Base-by-base conservation (phyloP, 257 asterid genomes). In the Solanum chilense region DNA sequence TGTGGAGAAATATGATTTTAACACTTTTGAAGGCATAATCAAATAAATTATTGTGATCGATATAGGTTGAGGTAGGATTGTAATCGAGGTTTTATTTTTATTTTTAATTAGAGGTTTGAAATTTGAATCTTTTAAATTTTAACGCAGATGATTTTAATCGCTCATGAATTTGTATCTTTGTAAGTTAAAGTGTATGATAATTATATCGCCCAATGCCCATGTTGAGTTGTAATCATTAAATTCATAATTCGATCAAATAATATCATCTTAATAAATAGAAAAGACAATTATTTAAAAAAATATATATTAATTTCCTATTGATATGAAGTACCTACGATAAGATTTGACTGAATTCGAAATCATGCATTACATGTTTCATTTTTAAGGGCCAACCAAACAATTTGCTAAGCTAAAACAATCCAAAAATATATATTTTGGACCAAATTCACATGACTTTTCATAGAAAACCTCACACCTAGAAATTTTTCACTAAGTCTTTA, bases 11-110 rank as follows among this genome's bases (percentile, higher is more conserved):
- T 56, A 20, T 56, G 64, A 11, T 56, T 56, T 56, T 7, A 56
- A 56, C 25, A 20, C 64, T 20, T 20, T 56, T 56, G 12, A 56
- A 56, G 5, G 25, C 1, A 11, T 56, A 56, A 56, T 56, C 12
- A 20, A 56, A 18, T 56, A 56, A 56, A 56, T 56, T 3, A 20
- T 56, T 18, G 64, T 56, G 25, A 56, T 3, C 5, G 8, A 56
- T 56, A 20, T 56, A 56, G 2, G 0, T 56, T 3, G 11, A 0
- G 25, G 4, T 56, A 56, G 5, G 0, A 56, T 56, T 1, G 1
- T 56, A 20, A 20, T 56, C 0, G 12, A 49, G 5, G 3, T 56
- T 3, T 3, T 56, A 18, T 9, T 56, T 20, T 56, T 56, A 56
- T 56, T 20, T 3, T 20, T 56, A 56, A 3, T 56, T 56, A 7